Evolutionary conservation across 805 yeast species (phyloP).

Genomic region (Wickerhamomyces subpelliculosus): DNA sequence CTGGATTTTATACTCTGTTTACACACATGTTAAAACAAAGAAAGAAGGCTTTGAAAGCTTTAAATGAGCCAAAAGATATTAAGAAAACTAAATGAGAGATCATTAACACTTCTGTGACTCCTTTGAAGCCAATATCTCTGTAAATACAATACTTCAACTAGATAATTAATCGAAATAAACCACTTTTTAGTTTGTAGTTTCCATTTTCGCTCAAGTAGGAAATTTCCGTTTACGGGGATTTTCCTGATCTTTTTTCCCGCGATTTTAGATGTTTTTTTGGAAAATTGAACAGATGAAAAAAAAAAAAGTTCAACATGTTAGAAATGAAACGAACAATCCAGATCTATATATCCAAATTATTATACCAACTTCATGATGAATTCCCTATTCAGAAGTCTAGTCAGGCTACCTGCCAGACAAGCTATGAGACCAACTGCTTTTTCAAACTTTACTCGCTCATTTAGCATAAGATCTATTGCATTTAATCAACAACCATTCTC

Average conservation of each 20-base stretch:
- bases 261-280: too few species aligned
- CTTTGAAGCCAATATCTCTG: too few species aligned
- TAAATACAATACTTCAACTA: too few species aligned
- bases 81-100: not conserved
- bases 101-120: too few species aligned
- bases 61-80: constrained; percentile 10
- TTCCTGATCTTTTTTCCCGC: too few species aligned
- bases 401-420: not conserved
- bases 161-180: too few species aligned
- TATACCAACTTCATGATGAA: constrained; percentile 1
- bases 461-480: constrained; percentile 5
- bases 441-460: constrained; percentile 2
- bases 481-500: constrained; percentile 1
- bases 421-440: not conserved
- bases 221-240: too few species aligned
- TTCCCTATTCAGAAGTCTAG: constrained; percentile 1
- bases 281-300: too few species aligned
- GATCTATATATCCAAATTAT: not conserved
- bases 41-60: constrained; percentile 55
- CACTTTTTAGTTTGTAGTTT: too few species aligned
- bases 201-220: too few species aligned
- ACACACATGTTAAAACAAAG: constrained; percentile 88
- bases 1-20: constrained; percentile 81
- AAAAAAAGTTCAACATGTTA: too few species aligned
- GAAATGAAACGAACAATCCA: too few species aligned